Evolutionary conservation across 805 yeast species (phyloP).

Genomic region (Metschnikowia peoriensis): DNA sequence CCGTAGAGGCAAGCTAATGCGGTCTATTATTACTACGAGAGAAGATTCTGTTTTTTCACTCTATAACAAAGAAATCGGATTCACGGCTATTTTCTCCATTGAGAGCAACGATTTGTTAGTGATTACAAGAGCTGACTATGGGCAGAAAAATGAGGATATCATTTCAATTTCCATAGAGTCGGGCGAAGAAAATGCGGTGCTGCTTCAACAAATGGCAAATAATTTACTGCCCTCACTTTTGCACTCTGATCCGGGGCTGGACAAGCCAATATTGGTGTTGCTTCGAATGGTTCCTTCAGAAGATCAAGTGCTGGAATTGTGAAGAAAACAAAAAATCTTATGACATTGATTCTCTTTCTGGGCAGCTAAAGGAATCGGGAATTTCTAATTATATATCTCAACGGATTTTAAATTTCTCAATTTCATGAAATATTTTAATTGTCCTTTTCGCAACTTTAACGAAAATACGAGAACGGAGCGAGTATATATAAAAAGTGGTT

Average conservation of each 20-base stretch:
- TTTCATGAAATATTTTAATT: no score
- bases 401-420: no score
- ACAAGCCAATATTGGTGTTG: not conserved
- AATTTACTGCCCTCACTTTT: not conserved
- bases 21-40: not conserved
- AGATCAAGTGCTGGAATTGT: not conserved
- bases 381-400: no score
- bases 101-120: constrained; percentile 1
- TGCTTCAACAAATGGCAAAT: not conserved
- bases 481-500: no score
- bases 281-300: not conserved
- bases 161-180: not conserved
- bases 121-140: not conserved
- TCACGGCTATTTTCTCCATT: not conserved
- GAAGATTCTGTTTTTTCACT: not conserved
- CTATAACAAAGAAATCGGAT: not conserved
- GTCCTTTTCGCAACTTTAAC: no score
- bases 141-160: not conserved
- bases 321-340: no score
- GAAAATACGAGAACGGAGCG: no score
- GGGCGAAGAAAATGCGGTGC: not conserved
- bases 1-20: not conserved
- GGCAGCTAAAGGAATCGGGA: no score
- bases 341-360: no score
- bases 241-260: not conserved